A percentile compares a stretch with the other conserved stretches of the same genome.
Conservation (phyloP, 768 basidiomycete genomes). For the Termitomyces sp. region DNA sequence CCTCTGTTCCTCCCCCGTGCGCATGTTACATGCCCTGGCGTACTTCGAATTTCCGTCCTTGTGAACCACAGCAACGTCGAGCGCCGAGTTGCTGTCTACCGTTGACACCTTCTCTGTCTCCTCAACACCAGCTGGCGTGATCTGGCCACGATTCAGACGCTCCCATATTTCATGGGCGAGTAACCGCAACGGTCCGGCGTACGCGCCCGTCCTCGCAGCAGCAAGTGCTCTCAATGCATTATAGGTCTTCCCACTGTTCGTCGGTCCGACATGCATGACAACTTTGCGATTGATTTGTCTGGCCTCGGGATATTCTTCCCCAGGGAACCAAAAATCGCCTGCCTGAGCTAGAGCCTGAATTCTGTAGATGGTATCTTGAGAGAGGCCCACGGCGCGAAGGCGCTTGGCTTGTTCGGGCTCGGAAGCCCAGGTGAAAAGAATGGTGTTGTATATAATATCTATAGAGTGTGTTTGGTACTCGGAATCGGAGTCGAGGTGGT, state of each 20-base stretch:
- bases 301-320: conserved; percentile 44
- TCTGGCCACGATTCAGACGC: conserved; percentile 84
- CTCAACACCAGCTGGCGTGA: conserved; percentile 65
- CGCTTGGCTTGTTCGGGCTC: conserved; percentile 20
- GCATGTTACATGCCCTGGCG: conserved; percentile 70
- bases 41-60: conserved; percentile 40
- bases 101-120: conserved; percentile 26
- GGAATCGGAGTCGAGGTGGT: conserved; percentile 26
- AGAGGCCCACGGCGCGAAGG: conserved; percentile 20
- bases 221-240: conserved; percentile 87
- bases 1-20: conserved; percentile 89
- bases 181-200: conserved; percentile 88
- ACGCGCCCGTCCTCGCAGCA: conserved; percentile 65
- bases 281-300: conserved; percentile 67
- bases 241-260: conserved; percentile 97
- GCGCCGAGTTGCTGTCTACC: conserved; percentile 24
- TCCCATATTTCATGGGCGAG: conserved; percentile 95
- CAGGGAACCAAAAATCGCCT: conserved; percentile 39
- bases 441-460: conserved; percentile 46
- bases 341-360: conserved; percentile 32
- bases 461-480: conserved; percentile 18
- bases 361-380: conserved; percentile 25
- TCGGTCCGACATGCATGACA: conserved; percentile 96
- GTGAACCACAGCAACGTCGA: conserved; percentile 27
- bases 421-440: conserved; percentile 55